phyloP scores from a whole-genome alignment of 192 early-diverging fungal species.

The Coemansia sp. region DNA sequence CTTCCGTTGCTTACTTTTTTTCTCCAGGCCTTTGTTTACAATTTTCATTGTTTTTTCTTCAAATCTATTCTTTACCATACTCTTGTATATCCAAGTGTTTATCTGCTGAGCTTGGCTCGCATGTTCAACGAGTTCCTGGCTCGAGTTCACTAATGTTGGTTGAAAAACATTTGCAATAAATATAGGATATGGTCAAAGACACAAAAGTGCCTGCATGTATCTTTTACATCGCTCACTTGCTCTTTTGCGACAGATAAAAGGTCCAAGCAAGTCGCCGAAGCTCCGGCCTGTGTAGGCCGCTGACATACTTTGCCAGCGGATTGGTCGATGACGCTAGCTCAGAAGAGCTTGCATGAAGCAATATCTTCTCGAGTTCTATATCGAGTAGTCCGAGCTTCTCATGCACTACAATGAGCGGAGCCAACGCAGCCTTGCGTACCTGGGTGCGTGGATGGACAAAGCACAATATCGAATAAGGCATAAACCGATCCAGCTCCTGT shows the following conservation, averaged over 20 bases:
- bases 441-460: conserved; percentile 52
- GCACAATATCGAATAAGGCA: conserved; percentile 40
- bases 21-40: neutral
- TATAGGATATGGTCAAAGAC: neutral
- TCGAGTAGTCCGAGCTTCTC: conserved; percentile 29
- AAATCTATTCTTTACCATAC: neutral
- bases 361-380: conserved; percentile 34
- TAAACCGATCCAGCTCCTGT: conserved; percentile 40
- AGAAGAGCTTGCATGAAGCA: conserved; percentile 26
- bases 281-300: conserved; percentile 35
- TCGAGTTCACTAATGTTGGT: too few relatives aligned
- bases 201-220: neutral
- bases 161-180: neutral
- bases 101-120: neutral
- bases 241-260: conserved; percentile 21
- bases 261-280: conserved; percentile 43
- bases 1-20: neutral
- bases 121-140: too few relatives aligned
- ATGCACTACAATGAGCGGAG: conserved; percentile 36
- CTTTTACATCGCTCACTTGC: neutral
- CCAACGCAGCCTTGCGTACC: conserved; percentile 51
- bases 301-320: conserved; percentile 43
- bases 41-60: neutral
- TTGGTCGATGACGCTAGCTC: conserved; percentile 28
- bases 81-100: neutral